phyloP scores from a whole-genome alignment of 2,329 filamentous ascomycete genomes.

The Aspergillus arachidicola region DNA sequence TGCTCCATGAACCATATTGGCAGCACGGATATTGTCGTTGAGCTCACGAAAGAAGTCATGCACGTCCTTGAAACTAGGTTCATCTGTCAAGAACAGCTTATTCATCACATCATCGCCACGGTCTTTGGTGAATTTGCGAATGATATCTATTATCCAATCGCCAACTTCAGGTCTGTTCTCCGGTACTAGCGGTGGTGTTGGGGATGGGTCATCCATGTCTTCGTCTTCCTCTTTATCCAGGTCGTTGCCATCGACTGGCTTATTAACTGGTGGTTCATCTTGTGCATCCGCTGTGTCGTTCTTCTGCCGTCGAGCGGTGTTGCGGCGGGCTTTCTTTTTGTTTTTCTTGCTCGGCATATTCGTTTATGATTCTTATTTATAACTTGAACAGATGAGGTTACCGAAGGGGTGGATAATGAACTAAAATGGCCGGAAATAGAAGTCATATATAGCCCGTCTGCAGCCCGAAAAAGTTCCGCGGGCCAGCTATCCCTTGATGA shows the following conservation, averaged over 20 bases:
- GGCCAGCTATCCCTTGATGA: not conserved
- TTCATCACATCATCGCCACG: not conserved
- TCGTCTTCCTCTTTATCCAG: not conserved
- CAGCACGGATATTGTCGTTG: not conserved
- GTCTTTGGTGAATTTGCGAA: not conserved
- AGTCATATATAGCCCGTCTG: not conserved
- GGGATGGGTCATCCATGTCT: not conserved
- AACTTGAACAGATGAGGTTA: not conserved
- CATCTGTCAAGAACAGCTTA: not conserved
- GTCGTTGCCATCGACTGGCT: not conserved
- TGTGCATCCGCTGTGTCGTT: not conserved
- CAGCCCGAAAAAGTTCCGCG: not conserved
- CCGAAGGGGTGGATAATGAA: not conserved
- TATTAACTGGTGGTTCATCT: not conserved
- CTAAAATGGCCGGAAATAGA: not conserved
- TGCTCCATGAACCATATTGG: not conserved
- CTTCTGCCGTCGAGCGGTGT: not conserved
- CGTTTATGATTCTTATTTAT: not conserved
- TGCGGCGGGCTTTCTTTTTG: not conserved
- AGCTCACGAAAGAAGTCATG: not conserved
- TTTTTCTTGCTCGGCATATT: not conserved
- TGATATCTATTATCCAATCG: not conserved
- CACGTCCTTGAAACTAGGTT: not conserved
- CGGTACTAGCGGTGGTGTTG: not conserved
- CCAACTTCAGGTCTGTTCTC: not conserved